Evolutionary conservation across 192 early-diverging fungal species (phyloP).

Genomic region (Gaertneriomyces semiglobifer): DNA sequence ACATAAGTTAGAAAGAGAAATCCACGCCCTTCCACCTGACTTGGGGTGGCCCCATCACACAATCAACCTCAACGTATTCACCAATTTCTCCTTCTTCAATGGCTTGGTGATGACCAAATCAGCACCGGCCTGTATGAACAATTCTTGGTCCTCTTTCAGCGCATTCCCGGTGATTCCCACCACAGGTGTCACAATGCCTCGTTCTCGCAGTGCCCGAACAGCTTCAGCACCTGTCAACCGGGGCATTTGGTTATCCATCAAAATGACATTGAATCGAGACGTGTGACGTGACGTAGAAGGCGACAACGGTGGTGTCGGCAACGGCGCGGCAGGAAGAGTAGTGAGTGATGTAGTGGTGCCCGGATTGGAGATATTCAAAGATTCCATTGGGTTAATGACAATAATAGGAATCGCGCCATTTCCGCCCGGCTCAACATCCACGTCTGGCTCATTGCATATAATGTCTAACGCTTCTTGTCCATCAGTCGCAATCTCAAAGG

Average conservation of each 20-base stretch:
- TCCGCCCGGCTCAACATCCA: neutral
- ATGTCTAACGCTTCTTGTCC: conserved; percentile 24
- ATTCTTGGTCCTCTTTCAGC: conserved; percentile 25
- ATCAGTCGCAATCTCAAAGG: conserved; percentile 15
- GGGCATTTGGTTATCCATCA: conserved; percentile 33
- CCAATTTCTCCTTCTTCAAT: conserved; percentile 15
- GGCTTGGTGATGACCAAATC: conserved; percentile 29
- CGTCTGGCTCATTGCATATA: neutral
- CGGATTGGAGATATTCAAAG: neutral
- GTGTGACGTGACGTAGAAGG: neutral
- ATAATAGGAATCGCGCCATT: neutral
- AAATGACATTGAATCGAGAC: conserved; percentile 23
- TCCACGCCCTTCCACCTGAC: too few relatives aligned
- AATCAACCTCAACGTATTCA: conserved; percentile 20
- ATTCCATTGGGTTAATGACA: neutral
- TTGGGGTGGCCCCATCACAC: neutral
- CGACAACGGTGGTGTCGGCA: neutral
- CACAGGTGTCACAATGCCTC: conserved; percentile 15
- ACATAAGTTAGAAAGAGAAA: too few relatives aligned
- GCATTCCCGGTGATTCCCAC: conserved; percentile 28
- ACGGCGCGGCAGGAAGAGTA: neutral
- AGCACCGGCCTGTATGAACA: conserved; percentile 18
- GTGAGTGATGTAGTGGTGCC: neutral
- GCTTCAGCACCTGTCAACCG: conserved; percentile 23
- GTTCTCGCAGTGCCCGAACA: conserved; percentile 8